phyloP scores from a whole-genome alignment of 108 stramenopile genomes.

The Asterionellopsis glacialis region DNA sequence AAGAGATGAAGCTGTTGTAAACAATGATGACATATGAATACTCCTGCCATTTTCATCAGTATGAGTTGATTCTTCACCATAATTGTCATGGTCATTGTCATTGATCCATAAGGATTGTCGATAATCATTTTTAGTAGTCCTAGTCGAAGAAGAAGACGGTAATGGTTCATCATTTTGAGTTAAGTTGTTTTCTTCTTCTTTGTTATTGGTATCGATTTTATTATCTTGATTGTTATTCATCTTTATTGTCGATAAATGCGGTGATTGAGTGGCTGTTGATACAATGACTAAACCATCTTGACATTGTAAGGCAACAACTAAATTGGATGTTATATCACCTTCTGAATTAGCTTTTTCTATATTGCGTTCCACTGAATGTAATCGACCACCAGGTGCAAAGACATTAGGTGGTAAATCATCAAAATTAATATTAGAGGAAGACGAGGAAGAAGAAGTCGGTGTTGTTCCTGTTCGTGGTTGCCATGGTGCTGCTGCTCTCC shows the following conservation, averaged over 20 bases:
- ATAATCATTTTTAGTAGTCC: too few relatives aligned
- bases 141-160: too few relatives aligned
- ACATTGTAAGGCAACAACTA: constrained; percentile 44
- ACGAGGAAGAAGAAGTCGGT: not conserved
- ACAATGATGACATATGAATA: too few relatives aligned
- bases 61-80: too few relatives aligned
- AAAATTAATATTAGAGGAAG: constrained; percentile 3
- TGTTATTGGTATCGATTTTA: not conserved
- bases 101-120: too few relatives aligned
- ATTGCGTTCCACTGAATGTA: constrained; percentile 54
- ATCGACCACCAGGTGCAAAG: constrained; percentile 72
- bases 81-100: too few relatives aligned
- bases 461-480: too few relatives aligned
- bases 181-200: not conserved
- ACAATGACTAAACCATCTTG: constrained; percentile 54
- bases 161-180: too few relatives aligned
- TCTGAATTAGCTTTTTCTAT: constrained; percentile 23
- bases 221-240: not conserved
- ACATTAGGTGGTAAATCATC: constrained; percentile 50
- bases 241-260: constrained; percentile 15
- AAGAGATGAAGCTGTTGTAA: too few relatives aligned
- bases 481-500: too few relatives aligned
- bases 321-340: constrained; percentile 29
- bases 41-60: too few relatives aligned
- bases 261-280: constrained; percentile 37